Percentiles rank a stretch among this genome's conserved stretches.
phyloP scores from a whole-genome alignment of 495 filamentous ascomycete species.

The Immersiella caudata region DNA sequence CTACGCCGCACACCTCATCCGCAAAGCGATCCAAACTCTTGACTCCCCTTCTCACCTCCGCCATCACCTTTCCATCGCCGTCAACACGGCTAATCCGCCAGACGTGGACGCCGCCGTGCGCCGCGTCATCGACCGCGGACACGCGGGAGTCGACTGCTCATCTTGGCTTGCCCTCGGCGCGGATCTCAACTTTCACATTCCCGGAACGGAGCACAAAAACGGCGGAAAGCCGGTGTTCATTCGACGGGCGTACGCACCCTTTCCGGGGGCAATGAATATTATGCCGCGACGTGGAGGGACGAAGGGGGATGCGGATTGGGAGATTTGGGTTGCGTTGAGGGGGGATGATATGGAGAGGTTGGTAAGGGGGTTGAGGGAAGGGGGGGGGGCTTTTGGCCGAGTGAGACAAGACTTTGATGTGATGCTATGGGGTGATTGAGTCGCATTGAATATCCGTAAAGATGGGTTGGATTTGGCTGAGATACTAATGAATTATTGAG shows the following conservation, averaged over 20 bases:
- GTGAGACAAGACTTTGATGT: no score
- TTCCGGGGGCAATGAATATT: background rate
- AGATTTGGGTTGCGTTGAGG: constrained; percentile 13
- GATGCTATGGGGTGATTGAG: background rate
- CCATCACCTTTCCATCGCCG: background rate
- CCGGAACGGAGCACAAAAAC: background rate
- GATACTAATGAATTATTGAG: background rate
- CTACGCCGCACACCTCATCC: background rate
- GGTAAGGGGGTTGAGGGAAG: background rate
- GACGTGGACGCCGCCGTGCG: background rate
- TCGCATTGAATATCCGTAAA: no score
- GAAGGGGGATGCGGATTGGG: constrained; percentile 17
- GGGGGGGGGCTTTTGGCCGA: background rate
- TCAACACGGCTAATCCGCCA: background rate
- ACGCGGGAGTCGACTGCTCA: background rate
- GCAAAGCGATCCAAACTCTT: background rate
- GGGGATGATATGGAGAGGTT: constrained; percentile 15
- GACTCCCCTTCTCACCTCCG: background rate
- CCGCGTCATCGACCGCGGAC: background rate
- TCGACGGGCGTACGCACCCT: constrained; percentile 14
- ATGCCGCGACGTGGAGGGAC: background rate
- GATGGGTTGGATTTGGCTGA: no score
- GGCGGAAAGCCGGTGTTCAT: constrained; percentile 4
- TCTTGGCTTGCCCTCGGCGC: background rate
- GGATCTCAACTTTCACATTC: constrained; percentile 15